Evolutionary conservation across 306 rosid genomes (phyloP).

Genomic region (Glycine tomentella): DNA sequence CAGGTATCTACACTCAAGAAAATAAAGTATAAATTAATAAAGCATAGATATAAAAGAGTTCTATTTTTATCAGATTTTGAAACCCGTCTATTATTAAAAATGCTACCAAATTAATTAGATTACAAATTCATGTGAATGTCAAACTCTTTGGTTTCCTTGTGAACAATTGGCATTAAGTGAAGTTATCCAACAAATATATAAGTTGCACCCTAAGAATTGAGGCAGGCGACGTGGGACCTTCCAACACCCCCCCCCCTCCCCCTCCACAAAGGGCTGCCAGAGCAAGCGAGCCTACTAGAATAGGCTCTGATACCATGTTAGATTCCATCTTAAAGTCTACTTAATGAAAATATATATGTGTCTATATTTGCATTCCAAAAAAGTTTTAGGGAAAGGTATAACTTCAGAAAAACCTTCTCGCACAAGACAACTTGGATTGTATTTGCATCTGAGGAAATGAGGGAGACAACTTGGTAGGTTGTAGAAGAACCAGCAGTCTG

Average conservation of each 20-base stretch:
- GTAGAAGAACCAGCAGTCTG: conserved; percentile 77
- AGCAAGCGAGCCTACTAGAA: too few species aligned
- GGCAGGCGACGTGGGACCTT: too few species aligned
- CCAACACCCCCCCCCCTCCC: too few species aligned
- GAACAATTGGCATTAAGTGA: too few species aligned
- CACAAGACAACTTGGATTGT: conserved; percentile 80
- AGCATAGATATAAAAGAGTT: conserved; percentile 12
- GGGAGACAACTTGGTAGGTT: conserved; percentile 77
- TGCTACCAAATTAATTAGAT: not conserved
- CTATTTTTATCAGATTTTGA: conserved; percentile 9
- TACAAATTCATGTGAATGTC: too few species aligned
- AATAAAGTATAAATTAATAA: conserved; percentile 22
- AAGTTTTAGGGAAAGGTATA: not conserved
- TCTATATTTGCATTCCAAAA: not conserved
- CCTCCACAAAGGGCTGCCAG: too few species aligned
- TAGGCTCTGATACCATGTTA: too few species aligned
- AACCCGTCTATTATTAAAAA: not conserved
- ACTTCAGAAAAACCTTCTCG: conserved; percentile 68
- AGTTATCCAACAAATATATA: too few species aligned
- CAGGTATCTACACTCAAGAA: conserved; percentile 71
- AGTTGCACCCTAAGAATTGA: too few species aligned
- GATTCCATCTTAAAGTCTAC: too few species aligned
- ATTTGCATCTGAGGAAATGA: conserved; percentile 79
- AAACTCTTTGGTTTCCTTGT: not conserved
- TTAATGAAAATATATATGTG: not conserved